These are phyloP conservation scores for Ganoderma boninense DNA, from an alignment of 1,284 basidiomycete genomes.

Conservation along the genomic window DNA sequence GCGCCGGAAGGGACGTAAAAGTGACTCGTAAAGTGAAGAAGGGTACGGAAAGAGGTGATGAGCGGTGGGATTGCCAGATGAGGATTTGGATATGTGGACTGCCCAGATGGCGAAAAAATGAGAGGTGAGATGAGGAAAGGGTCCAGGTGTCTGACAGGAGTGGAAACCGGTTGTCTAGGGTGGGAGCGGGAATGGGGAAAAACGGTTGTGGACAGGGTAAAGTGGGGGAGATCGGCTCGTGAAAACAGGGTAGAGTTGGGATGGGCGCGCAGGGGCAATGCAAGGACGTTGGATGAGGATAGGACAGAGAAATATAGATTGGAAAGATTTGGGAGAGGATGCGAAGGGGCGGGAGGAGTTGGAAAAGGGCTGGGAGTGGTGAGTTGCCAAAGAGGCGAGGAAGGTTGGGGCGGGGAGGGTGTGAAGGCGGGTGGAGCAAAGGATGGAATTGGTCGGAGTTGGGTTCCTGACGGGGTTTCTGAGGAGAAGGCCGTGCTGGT, in stretches of 20 bases:
- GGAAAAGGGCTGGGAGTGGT: conserved; percentile 19
- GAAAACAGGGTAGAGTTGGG: neutral
- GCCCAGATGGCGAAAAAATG: neutral
- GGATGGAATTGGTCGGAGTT: conserved; percentile 21
- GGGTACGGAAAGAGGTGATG: conserved; percentile 8
- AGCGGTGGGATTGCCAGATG: conserved; percentile 1
- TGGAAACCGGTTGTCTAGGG: neutral
- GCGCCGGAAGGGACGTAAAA: neutral
- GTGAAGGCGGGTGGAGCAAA: conserved; percentile 8
- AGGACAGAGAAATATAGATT: neutral
- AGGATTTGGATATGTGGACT: neutral
- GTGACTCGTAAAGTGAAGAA: neutral
- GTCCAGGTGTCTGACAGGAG: neutral
- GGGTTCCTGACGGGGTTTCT: conserved; percentile 27
- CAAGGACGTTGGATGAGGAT: neutral
- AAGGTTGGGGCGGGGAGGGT: neutral
- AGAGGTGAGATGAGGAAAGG: neutral
- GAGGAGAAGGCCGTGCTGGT: conserved; percentile 16
- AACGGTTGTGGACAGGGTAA: conserved; percentile 10
- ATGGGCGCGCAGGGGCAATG: neutral
- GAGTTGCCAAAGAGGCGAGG: conserved; percentile 22
- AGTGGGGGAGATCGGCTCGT: conserved; percentile 11
- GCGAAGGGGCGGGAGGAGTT: neutral
- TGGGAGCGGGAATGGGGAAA: conserved; percentile 5
- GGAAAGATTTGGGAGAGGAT: conserved; percentile 5